Evolutionary conservation across 805 yeast genomes (phyloP).

Genomic region (Ogataea trehaloabstinens): DNA sequence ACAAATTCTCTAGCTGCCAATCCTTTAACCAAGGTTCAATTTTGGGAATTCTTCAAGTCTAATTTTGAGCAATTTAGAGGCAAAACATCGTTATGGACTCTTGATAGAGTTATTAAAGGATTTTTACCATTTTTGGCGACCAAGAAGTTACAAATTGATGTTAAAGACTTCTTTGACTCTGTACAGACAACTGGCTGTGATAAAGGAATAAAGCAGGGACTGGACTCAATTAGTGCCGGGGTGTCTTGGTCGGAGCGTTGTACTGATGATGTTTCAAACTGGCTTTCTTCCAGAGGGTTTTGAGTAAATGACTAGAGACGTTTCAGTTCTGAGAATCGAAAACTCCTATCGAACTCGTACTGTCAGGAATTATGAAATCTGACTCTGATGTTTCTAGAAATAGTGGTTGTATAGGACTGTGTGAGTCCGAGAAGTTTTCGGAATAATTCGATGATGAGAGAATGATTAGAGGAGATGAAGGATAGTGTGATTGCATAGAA

Average conservation of each 20-base stretch:
- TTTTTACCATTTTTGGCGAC: slow-evolving; percentile 36
- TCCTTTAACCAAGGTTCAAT: slow-evolving; percentile 37
- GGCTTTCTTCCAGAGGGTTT: slow-evolving; percentile 35
- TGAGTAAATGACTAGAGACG: too few relatives aligned
- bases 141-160: slow-evolving; percentile 34
- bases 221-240: slow-evolving; percentile 52
- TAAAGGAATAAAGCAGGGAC: slow-evolving; percentile 51
- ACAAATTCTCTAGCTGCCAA: slow-evolving; percentile 48
- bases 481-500: neutral
- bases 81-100: slow-evolving; percentile 37
- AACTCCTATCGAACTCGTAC: neutral
- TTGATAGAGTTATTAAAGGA: slow-evolving; percentile 34
- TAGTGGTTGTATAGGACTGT: neutral
- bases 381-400: neutral
- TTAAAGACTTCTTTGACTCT: slow-evolving; percentile 41
- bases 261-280: slow-evolving; percentile 36
- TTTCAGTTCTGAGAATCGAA: neutral
- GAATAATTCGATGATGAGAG: slow-evolving; percentile 2
- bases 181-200: slow-evolving; percentile 56
- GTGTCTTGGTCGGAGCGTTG: slow-evolving; percentile 53
- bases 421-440: neutral
- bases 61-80: slow-evolving; percentile 46
- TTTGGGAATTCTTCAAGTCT: slow-evolving; percentile 49
- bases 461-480: slow-evolving; percentile 7
- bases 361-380: neutral